A percentile compares a stretch with the other conserved stretches of the same genome.
phyloP scores from a whole-genome alignment of 2,329 filamentous ascomycete genomes.

The Neofusicoccum laricinum region DNA sequence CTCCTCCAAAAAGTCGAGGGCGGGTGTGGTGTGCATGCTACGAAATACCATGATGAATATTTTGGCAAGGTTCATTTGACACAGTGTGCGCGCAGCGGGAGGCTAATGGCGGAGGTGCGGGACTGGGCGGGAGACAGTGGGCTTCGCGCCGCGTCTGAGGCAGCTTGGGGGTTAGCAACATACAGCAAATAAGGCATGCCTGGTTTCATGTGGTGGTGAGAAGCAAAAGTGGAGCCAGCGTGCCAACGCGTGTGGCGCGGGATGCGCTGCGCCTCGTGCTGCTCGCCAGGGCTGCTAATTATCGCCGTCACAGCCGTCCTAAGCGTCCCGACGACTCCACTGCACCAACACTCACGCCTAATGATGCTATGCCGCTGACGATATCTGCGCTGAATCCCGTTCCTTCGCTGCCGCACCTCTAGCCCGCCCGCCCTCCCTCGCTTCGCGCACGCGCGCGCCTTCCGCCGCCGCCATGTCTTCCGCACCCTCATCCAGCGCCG shows the following conservation, averaged over 20 bases:
- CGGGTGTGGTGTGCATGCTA: conserved; percentile 11
- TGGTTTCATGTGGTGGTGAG: neutral
- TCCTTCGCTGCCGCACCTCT: neutral
- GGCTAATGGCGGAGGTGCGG: neutral
- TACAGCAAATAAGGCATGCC: neutral
- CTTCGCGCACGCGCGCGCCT: conserved; percentile 4
- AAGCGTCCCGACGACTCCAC: neutral
- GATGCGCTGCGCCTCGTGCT: conserved; percentile 13
- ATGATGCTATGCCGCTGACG: conserved; percentile 16
- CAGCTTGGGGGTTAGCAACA: neutral
- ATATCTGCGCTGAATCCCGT: neutral
- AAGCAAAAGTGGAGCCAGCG: neutral
- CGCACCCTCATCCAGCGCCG: conserved; percentile 8
- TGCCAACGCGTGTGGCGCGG: neutral
- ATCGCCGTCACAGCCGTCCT: conserved; percentile 3
- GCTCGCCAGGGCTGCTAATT: neutral
- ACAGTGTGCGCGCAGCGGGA: neutral
- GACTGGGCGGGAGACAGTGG: neutral
- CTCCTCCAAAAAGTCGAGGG: conserved; percentile 9
- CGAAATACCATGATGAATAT: conserved; percentile 12
- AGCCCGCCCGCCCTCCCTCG: neutral
- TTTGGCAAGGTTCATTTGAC: conserved; percentile 4
- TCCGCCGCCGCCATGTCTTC: conserved; percentile 5
- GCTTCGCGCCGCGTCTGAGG: neutral
- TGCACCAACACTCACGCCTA: neutral